Evolutionary conservation across 805 yeast genomes (phyloP).

Genomic region (Maudiozyma bulderi): DNA sequence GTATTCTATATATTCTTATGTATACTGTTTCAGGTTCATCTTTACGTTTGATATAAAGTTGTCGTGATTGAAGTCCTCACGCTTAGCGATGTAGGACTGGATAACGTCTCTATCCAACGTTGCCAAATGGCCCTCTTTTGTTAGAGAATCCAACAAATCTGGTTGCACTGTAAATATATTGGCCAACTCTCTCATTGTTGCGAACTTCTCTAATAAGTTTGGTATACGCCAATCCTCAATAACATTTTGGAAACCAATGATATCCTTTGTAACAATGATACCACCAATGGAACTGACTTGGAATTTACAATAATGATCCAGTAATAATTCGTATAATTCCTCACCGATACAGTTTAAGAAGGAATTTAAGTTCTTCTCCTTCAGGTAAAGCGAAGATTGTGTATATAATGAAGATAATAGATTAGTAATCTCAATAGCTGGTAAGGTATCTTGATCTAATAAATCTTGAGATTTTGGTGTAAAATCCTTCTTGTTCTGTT

Average conservation of each 20-base stretch:
- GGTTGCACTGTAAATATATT: constrained; percentile 80
- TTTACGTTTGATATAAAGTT: constrained; percentile 22
- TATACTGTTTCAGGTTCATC: constrained; percentile 14
- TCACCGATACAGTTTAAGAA: constrained; percentile 50
- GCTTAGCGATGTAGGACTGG: constrained; percentile 54
- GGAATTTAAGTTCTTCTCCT: constrained; percentile 40
- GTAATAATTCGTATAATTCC: constrained; percentile 45
- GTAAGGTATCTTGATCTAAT: constrained; percentile 53
- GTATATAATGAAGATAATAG: constrained; percentile 33
- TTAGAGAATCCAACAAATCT: constrained; percentile 63
- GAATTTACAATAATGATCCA: constrained; percentile 66
- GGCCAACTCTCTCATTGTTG: constrained; percentile 69
- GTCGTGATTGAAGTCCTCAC: constrained; percentile 55
- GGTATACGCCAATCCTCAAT: constrained; percentile 60
- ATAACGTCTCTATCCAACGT: constrained; percentile 52
- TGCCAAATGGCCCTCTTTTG: constrained; percentile 71
- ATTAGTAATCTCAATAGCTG: constrained; percentile 54
- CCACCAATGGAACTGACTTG: constrained; percentile 79
- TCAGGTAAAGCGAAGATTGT: constrained; percentile 32
- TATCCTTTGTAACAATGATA: constrained; percentile 69
- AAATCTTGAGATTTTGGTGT: constrained; percentile 35
- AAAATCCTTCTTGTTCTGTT: constrained; percentile 72
- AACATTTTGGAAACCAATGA: constrained; percentile 61
- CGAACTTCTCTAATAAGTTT: constrained; percentile 53
- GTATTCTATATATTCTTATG: neutral